A percentile compares a stretch with the other conserved stretches of the same genome.
Evolutionary conservation across 352 stramenopile genomes (phyloP).

Genomic region (Pythium sp.): DNA sequence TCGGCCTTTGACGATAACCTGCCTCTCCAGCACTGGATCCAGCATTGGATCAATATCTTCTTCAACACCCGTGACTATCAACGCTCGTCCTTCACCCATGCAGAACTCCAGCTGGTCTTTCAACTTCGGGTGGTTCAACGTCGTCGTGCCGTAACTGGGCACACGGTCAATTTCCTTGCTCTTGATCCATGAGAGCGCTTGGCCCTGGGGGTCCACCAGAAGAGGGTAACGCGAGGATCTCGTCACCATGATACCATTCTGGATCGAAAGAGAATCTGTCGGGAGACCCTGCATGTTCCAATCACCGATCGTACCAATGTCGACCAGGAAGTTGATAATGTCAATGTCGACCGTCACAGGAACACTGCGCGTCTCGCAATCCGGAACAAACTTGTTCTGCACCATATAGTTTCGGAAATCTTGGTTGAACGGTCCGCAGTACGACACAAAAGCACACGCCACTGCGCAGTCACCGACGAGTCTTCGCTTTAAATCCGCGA

Average conservation of each 20-base stretch:
- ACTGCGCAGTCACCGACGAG: slow-evolving; percentile 97
- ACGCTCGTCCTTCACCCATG: slow-evolving; percentile 95
- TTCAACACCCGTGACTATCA: slow-evolving; percentile 95
- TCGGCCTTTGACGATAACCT: slow-evolving; percentile 96
- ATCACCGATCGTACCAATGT: slow-evolving; percentile 96
- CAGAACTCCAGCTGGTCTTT: slow-evolving; percentile 98
- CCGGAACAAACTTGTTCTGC: slow-evolving; percentile 94
- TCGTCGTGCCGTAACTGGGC: slow-evolving; percentile 93
- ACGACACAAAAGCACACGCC: slow-evolving; percentile 96
- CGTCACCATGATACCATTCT: slow-evolving; percentile 99
- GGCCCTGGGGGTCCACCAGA: slow-evolving; percentile 96
- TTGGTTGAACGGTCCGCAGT: slow-evolving; percentile 98
- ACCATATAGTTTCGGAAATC: slow-evolving; percentile 97
- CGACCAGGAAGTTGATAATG: slow-evolving; percentile 96
- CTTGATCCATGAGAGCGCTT: slow-evolving; percentile 97
- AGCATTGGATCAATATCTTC: slow-evolving; percentile 99
- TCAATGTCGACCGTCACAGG: slow-evolving; percentile 95
- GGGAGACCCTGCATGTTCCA: slow-evolving; percentile 98
- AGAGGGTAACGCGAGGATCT: slow-evolving; percentile 95
- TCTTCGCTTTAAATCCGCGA: slow-evolving; percentile 94
- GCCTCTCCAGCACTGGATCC: slow-evolving; percentile 96
- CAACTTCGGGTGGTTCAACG: slow-evolving; percentile 95
- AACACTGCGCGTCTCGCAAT: slow-evolving; percentile 91
- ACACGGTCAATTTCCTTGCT: slow-evolving; percentile 93
- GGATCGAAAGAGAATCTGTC: slow-evolving; percentile 96